A percentile compares a stretch with the other conserved stretches of the same genome.
phyloP scores from a whole-genome alignment of 176 grass and related monocot genomes.

The Dactylis glomerata region DNA sequence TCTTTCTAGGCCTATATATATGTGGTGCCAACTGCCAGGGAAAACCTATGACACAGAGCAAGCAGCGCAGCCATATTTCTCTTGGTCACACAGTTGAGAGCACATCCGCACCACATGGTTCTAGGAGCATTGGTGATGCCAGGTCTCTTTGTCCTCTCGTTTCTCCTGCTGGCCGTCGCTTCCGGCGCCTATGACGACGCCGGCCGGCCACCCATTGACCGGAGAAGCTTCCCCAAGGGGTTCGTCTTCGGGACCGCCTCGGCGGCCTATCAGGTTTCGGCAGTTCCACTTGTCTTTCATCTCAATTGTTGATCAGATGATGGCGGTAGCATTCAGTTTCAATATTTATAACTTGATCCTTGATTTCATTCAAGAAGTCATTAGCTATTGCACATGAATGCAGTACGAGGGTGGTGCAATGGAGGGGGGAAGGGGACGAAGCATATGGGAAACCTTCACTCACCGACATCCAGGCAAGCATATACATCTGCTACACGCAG shows the following conservation, averaged over 20 bases:
- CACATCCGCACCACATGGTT: neutral
- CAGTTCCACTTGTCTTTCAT: neutral
- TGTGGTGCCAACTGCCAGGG: neutral
- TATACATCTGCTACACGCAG: neutral
- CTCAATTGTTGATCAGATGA: neutral
- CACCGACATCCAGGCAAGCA: slow-evolving; percentile 28
- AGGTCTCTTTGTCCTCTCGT: neutral
- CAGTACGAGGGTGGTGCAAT: slow-evolving; percentile 46
- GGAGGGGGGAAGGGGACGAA: slow-evolving; percentile 45
- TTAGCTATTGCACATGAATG: neutral
- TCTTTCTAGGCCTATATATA: neutral
- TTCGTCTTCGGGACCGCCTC: slow-evolving; percentile 33
- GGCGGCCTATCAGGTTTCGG: slow-evolving; percentile 20
- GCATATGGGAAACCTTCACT: slow-evolving; percentile 33
- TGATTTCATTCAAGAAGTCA: neutral
- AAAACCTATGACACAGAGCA: neutral
- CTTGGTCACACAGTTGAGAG: neutral
- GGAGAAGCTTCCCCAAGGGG: slow-evolving; percentile 16
- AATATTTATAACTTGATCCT: neutral
- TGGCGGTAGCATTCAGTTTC: neutral
- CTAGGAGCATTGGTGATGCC: neutral
- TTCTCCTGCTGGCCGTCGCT: neutral
- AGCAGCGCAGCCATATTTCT: neutral
- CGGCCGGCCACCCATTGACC: neutral
- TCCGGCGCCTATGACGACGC: neutral